Base-by-base conservation (phyloP, 1,284 basidiomycete genomes). In the Cryptococcus sp. region DNA sequence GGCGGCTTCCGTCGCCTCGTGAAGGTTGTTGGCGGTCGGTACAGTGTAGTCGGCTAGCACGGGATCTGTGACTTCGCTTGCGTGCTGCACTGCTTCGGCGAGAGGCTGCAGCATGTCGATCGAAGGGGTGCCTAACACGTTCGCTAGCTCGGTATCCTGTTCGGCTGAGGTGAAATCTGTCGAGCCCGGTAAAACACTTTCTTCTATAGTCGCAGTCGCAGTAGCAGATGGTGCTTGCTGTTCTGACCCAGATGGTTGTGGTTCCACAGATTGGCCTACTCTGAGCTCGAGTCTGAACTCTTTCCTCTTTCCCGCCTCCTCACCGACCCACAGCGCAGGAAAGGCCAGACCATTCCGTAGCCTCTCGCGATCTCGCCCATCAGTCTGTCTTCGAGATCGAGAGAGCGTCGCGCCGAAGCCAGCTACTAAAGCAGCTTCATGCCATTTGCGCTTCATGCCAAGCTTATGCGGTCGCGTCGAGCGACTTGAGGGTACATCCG, bases 231-330 rank as follows among this genome's bases (percentile, higher is more conserved):
- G 25, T 47, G 52, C 17, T 23, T 20, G 16, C 23, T 45, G 49
- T 19, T 40, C 41, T 39, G 38, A 47, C 2, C n/a, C 42, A 5
- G 35, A 17, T 23, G 16, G 27, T 17, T 20, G 23, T 20, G 27
- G 65, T 64, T 0, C 45, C 50, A 1, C 67, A 64, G 1, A 67
- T 19, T 53, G 53, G 0, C 55, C 59, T 2, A 75, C 25, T 6
- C 50, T 63, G 16, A 76, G 56, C 42, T 75, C 66, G 11, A 77
- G 67, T 5, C 64, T 49, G 47, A 75, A 77, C 59, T 71, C 68
- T 54, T 74, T 76, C 19, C 48, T 53, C 57, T 73, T 76, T 3
- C 64, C 69, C 13, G 61, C 51, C 15, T 67, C 68, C 31, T 74
- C 71, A 0, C 66, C 64, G 17, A 74, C 61, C 68, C 69, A 76